Conservation (phyloP, 306 rosid species). For the Lupinus albus region DNA sequence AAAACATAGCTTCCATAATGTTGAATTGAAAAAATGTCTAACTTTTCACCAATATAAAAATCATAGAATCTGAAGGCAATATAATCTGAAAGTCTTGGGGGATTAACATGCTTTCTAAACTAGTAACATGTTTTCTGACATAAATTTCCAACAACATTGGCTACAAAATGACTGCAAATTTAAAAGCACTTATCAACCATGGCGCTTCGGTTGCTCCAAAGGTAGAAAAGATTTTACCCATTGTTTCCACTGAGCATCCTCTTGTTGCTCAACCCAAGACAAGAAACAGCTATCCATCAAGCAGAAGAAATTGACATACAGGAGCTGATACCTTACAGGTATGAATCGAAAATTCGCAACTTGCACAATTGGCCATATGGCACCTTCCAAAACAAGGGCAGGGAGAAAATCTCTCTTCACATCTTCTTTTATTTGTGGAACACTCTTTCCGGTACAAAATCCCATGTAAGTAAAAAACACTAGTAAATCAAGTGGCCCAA, state of each 20-base stretch:
- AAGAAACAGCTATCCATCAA: conserved; percentile 86
- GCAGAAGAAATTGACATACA: conserved; percentile 86
- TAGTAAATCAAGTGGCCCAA: conserved; percentile 76
- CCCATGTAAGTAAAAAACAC: conserved; percentile 89
- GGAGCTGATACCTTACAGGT: conserved; percentile 92
- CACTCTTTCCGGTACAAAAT: conserved; percentile 68
- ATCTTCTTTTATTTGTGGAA: conserved; percentile 73
- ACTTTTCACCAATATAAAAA: conserved; percentile 41
- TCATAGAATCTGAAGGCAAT: conserved; percentile 40
- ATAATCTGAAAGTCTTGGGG: conserved; percentile 12
- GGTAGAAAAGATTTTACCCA: conserved; percentile 68
- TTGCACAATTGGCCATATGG: conserved; percentile 84
- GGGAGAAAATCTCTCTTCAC: conserved; percentile 88
- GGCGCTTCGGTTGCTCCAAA: conserved; percentile 50
- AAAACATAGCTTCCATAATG: conserved; percentile 35
- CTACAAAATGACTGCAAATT: conserved; percentile 17
- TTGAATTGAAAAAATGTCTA: conserved; percentile 22
- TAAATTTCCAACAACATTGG: conserved; percentile 29
- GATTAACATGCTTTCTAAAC: conserved; percentile 34
- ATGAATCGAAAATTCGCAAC: conserved; percentile 79
- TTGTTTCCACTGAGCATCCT: conserved; percentile 91
- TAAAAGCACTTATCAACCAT: conserved; percentile 37
- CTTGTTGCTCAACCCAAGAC: conserved; percentile 96
- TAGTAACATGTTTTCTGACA: conserved; percentile 34
- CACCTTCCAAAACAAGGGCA: conserved; percentile 75